Evolutionary conservation across 1,139 yeast genomes (phyloP).

Genomic region (Pneumocystis jirovecii): DNA sequence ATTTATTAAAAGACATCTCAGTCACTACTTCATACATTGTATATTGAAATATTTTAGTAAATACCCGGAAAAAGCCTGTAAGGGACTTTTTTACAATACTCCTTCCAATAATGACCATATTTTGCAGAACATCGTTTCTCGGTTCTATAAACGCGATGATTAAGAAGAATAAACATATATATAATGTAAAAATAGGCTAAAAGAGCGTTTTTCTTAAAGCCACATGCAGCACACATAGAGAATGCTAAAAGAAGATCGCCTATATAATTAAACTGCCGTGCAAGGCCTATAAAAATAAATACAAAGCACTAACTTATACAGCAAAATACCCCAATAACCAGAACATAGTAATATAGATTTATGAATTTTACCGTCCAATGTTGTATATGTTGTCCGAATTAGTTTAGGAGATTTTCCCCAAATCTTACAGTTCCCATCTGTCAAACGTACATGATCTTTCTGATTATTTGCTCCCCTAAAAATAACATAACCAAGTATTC

Average conservation of each 20-base stretch:
- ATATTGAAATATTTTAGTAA: conserved; percentile 31
- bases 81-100: conserved; percentile 67
- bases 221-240: conserved; percentile 88
- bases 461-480: conserved; percentile 75
- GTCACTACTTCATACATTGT: neutral
- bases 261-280: conserved; percentile 85
- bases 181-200: conserved; percentile 75
- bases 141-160: conserved; percentile 82
- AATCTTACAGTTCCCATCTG: conserved; percentile 55
- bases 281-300: conserved; percentile 21
- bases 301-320: neutral
- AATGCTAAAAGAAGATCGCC: conserved; percentile 91
- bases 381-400: conserved; percentile 5
- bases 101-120: conserved; percentile 74
- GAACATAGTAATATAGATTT: conserved; percentile 62
- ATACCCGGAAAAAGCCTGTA: conserved; percentile 80
- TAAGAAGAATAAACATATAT: conserved; percentile 63
- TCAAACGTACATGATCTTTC: conserved; percentile 51
- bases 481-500: conserved; percentile 57
- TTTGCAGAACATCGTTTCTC: conserved; percentile 78
- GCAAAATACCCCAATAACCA: conserved; percentile 78
- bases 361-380: conserved; percentile 24
- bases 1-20: neutral
- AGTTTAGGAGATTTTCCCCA: conserved; percentile 18
- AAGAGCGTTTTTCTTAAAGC: conserved; percentile 46